These are phyloP conservation scores for Meira miltonrushii DNA, from an alignment of 1,284 basidiomycete species.

Conservation along the genomic window DNA sequence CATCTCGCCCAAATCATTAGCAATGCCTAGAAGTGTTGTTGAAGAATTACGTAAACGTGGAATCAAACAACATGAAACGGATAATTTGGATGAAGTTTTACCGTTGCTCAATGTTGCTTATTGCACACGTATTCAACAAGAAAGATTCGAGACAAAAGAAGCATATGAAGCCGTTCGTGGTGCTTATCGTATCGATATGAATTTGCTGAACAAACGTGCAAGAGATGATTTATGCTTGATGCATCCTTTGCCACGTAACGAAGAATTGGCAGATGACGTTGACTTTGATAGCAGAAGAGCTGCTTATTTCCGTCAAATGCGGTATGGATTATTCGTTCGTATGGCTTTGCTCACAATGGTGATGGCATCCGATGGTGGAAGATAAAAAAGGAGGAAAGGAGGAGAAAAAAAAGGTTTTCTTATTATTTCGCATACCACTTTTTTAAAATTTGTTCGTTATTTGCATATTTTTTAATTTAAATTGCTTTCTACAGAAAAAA, in stretches of 20 bases:
- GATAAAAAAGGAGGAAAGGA: background rate
- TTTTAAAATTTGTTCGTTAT: too few relatives aligned
- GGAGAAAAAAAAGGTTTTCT: too few relatives aligned
- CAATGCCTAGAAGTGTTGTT: conserved; percentile 85
- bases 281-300: conserved; percentile 92
- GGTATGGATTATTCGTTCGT: conserved; percentile 77
- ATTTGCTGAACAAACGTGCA: conserved; percentile 72
- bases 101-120: conserved; percentile 94
- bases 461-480: too few relatives aligned
- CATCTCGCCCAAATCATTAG: conserved; percentile 81
- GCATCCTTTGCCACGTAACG: conserved; percentile 91
- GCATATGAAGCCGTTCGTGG: conserved; percentile 91
- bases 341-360: conserved; percentile 51
- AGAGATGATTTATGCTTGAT: conserved; percentile 97
- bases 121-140: conserved; percentile 91
- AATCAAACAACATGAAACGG: conserved; percentile 71
- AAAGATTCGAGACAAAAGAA: conserved; percentile 74
- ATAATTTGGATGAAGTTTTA: conserved; percentile 82
- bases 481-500: too few relatives aligned
- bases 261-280: conserved; percentile 96
- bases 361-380: conserved; percentile 11
- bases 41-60: conserved; percentile 58
- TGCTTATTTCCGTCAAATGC: conserved; percentile 98
- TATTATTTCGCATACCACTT: too few relatives aligned
- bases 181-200: conserved; percentile 88